phyloP scores from a whole-genome alignment of 2,329 filamentous ascomycete genomes.

The Tolypocladium ophioglossoides region DNA sequence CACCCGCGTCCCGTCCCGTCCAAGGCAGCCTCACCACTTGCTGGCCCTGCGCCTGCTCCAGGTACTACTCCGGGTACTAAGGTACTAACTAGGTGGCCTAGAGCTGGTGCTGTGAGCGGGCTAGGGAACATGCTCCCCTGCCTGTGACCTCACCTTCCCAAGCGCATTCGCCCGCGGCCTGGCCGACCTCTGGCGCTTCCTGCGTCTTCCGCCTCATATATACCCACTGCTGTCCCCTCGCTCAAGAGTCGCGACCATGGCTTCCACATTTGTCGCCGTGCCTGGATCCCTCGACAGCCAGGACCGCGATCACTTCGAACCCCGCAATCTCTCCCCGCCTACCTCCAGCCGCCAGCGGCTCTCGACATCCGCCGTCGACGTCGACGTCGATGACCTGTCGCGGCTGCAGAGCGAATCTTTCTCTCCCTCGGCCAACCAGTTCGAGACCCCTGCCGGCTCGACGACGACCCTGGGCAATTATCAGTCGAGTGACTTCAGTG shows the following conservation, averaged over 20 bases:
- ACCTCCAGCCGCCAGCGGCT: conserved; percentile 11
- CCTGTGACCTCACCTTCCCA: conserved; percentile 16
- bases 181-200: background rate
- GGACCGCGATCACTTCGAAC: conserved; percentile 19
- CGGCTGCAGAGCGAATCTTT: conserved; percentile 20
- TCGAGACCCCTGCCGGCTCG: conserved; percentile 40
- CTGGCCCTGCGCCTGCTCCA: background rate
- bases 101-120: conserved; percentile 4
- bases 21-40: background rate
- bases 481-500: conserved; percentile 38
- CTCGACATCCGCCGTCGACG: conserved; percentile 21
- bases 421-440: conserved; percentile 17
- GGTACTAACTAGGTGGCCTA: background rate
- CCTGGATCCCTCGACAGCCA: conserved; percentile 28
- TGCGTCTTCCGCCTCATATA: conserved; percentile 18
- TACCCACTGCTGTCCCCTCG: conserved; percentile 14
- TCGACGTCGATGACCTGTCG: conserved; percentile 31
- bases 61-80: background rate
- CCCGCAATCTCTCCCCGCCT: conserved; percentile 19
- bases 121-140: conserved; percentile 20
- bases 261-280: conserved; percentile 31
- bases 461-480: conserved; percentile 35
- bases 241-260: conserved; percentile 23
- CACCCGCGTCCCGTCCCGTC: background rate
- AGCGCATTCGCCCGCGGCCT: conserved; percentile 4